Evolutionary conservation across 108 stramenopile genomes (phyloP), one percentile per base, ranked within the genome.

Genomic region (Nitzschia palea): DNA sequence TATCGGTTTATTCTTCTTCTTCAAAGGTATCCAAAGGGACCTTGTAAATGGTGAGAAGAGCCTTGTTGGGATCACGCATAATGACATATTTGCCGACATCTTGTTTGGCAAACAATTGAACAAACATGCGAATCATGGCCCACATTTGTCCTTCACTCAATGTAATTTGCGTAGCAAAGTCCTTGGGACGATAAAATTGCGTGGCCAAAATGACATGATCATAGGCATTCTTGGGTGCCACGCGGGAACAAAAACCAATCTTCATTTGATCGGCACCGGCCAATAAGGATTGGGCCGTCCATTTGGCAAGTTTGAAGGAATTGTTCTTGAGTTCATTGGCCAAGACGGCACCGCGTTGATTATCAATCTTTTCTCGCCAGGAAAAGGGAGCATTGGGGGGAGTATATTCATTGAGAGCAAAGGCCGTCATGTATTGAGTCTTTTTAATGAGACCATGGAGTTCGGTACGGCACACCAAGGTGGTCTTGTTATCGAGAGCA

Each of bases 241-340:
- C 71, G 25, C 96, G 86, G 4, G 86, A 84, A 47, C 96, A 97
- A 54, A 92, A 99, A 23, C 98, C 98, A 73, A 99, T 85, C 89
- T 97, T 97, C 97, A 99, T 98, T 70, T 90, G 86, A 73, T 95
- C 93, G 1, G 97, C 98, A 32, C 96, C 97, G 3, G 97, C 90
- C 77, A 99, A 73, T 1, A 98, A 75, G 0, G 95, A 93, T 79
- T 97, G 95, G 9, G 97, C 97, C 20, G 97, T 96, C 97, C 97
- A 99, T 77, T 96, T 96, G 37, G 97, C 98, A 44, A 99, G 71
- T 76, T 99, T 98, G 85, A 91, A 94, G 29, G 87, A 82, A 73
- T 99, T 99, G 77, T 99, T 99, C 91, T 98, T 98, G 60, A 99
- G 77, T 70, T 98, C 98, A 44, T 90, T 94, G 23, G 95, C 97